Base-by-base conservation (phyloP, 208 protist genomes). In the Entamoeba dispar region DNA sequence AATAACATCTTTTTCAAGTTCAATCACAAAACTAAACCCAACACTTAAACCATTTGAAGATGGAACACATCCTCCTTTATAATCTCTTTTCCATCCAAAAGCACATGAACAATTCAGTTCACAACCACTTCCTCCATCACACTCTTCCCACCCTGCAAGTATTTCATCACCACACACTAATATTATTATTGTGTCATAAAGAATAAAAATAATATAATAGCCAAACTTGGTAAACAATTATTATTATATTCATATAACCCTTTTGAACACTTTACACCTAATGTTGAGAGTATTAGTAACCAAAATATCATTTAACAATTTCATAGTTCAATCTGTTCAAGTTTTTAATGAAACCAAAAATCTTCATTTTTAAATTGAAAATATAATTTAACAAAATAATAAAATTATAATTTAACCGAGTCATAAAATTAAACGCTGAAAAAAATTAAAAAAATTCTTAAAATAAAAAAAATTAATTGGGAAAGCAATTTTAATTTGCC, bases 401-500 rank as follows among this genome's bases (percentile, higher is more conserved):
- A 90, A 34, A 34, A 90, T 49, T 49, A 90, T 90, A 90, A 90
- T 49, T 90, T 34, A 90, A 90, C 31, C 0, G 69, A 90, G 4
- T 49, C 2, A 90, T 49, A 2, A 90, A 90, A 90, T 90, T 90
- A 90, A 90, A 90, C 34, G 4, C 31, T 49, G 34, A 49, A 90
- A 90, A 90, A 90, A 90, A 90, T 5, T 47, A 47, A 47, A 47
- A 47, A 47, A 47, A 47, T 47, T 47, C 3, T 47, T 47, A 47
- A 47, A 47, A 47, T 47, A 47, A 47, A 47, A 47, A 47, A 47
- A 47, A 47, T 47, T 47, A 47, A 47, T 47, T 47, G 43, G 43
- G 2, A 47, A 47, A 47, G 43, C 43, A 34, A 90, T 90, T 49
- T 92, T 69, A 92, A 73, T 92, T 73, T 12, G 95, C 91, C 91